Evolutionary conservation across 2,329 filamentous ascomycete genomes (phyloP), one percentile per base, ranked within the genome.

Genomic region (Pseudogymnoascus sp.): DNA sequence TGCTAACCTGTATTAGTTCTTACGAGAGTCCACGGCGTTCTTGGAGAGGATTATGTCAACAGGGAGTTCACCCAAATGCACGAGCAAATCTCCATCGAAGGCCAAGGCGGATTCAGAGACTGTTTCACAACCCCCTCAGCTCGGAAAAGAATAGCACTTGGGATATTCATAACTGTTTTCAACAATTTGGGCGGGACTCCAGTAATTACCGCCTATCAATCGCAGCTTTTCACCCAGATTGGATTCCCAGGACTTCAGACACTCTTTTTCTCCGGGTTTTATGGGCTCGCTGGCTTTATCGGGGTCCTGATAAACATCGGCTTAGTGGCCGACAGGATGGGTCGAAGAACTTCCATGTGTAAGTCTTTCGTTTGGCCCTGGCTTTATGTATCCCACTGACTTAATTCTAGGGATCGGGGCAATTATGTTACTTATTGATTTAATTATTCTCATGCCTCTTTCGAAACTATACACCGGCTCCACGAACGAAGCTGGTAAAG

Each of bases 221-320:
- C 60, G 39, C 36, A 31, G 17, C 39, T 64, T n/a, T 64, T 62
- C 41, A 27, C 48, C 27, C 33, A 62, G 36, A 60, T 64, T 35
- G 61, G 63, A n/a, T 64, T 62, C 21, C 41, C 7, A 21, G 63
- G 63, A 12, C 38, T 59, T 25, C 29, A 41, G 33, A 62, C 42
- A 12, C 58, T 64, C 12, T 41, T 62, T 10, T 21, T 64, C 33
- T 62, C 60, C 7, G 63, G 63, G 9, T 62, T 60, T 58, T 64
- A 64, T 58, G 63, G 63, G 13, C 25, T 64, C 12, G 60, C 60
- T n/a, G 63, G 63, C 12, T 31, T 62, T 38, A 31, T 62, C 44
- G 63, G 63, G 12, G 27, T 59, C 25, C 58, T 59, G n/a, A 39
- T 29, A 17, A 17, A 36, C 36, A 38, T 17, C 8, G 38, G 38